Evolutionary conservation across 768 basidiomycete species (phyloP).

Genomic region (Leccinum subgranulosum): DNA sequence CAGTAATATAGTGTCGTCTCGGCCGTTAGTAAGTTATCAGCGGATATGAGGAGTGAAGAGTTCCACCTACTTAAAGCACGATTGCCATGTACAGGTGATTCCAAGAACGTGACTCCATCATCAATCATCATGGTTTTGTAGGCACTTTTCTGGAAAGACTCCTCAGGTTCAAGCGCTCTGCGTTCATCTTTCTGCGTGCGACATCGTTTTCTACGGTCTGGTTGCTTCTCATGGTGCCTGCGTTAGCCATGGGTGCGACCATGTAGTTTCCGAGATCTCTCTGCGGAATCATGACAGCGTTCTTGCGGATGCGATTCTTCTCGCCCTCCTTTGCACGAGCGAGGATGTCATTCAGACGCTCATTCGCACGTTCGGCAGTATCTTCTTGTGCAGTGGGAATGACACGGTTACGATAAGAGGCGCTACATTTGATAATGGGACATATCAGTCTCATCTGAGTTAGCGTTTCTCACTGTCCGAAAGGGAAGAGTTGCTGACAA

Average conservation of each 20-base stretch:
- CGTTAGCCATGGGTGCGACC: constrained; percentile 64
- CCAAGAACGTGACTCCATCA: too few relatives aligned
- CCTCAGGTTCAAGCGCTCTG: constrained; percentile 69
- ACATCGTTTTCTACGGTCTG: constrained; percentile 70
- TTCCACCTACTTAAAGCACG: too few relatives aligned
- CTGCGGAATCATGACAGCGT: constrained; percentile 82
- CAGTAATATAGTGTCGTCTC: too few relatives aligned
- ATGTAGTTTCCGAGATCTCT: constrained; percentile 74
- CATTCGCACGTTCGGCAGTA: constrained; percentile 37
- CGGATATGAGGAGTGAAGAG: too few relatives aligned
- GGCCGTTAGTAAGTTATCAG: too few relatives aligned
- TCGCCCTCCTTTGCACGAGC: constrained; percentile 66
- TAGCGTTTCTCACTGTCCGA: constrained; percentile 7
- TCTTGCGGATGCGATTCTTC: constrained; percentile 66
- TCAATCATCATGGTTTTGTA: constrained; percentile 24
- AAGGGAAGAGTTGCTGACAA: constrained; percentile 20
- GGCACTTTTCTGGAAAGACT: constrained; percentile 52
- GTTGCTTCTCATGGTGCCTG: constrained; percentile 49
- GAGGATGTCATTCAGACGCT: constrained; percentile 66
- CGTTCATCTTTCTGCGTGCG: constrained; percentile 69
- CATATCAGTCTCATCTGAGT: constrained; percentile 32
- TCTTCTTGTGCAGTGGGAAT: constrained; percentile 55
- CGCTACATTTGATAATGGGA: constrained; percentile 87
- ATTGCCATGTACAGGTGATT: too few relatives aligned
- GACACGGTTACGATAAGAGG: constrained; percentile 73